These are phyloP conservation scores for Suillus subalutaceus DNA, from an alignment of 768 basidiomycete species.

Conservation along the genomic window DNA sequence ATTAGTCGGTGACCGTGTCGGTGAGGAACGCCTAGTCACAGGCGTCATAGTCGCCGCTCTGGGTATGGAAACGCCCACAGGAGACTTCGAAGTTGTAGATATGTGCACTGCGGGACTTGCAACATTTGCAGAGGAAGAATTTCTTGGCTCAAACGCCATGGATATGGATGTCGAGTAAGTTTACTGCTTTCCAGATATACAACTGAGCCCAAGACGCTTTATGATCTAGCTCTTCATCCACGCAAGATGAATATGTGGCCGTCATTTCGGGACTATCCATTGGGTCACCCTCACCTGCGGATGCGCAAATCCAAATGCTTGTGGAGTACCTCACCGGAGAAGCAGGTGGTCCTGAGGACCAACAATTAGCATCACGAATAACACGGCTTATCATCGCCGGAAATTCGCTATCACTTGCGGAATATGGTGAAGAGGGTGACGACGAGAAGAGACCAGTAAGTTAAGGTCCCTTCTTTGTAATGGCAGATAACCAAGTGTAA, in stretches of 20 bases:
- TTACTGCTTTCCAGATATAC: slow-evolving; percentile 1
- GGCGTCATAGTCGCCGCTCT: slow-evolving; percentile 90
- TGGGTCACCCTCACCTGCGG: slow-evolving; percentile 60
- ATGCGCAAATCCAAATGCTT: slow-evolving; percentile 83
- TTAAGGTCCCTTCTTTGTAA: slow-evolving; percentile 12
- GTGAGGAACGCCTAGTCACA: slow-evolving; percentile 72
- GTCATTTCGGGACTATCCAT: slow-evolving; percentile 85
- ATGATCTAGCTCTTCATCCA: slow-evolving; percentile 16
- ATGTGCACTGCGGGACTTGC: slow-evolving; percentile 85
- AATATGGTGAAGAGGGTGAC: slow-evolving; percentile 35
- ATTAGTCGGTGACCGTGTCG: slow-evolving; percentile 77
- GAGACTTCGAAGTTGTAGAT: slow-evolving; percentile 95
- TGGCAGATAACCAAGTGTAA: slow-evolving; percentile 19
- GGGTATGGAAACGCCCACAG: slow-evolving; percentile 85
- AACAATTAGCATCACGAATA: slow-evolving; percentile 66
- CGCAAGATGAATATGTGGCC: slow-evolving; percentile 77
- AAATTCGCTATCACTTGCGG: slow-evolving; percentile 72
- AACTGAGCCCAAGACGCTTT: not conserved
- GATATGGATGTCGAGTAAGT: slow-evolving; percentile 67
- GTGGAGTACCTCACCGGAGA: slow-evolving; percentile 90
- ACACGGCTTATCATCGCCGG: slow-evolving; percentile 89
- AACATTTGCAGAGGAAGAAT: slow-evolving; percentile 40
- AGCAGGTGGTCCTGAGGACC: slow-evolving; percentile 68
- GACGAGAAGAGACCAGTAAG: slow-evolving; percentile 63
- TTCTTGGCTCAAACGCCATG: slow-evolving; percentile 46